Base-by-base conservation (phyloP, 192 early-diverging fungal genomes). In the Dissophora globulifera region DNA sequence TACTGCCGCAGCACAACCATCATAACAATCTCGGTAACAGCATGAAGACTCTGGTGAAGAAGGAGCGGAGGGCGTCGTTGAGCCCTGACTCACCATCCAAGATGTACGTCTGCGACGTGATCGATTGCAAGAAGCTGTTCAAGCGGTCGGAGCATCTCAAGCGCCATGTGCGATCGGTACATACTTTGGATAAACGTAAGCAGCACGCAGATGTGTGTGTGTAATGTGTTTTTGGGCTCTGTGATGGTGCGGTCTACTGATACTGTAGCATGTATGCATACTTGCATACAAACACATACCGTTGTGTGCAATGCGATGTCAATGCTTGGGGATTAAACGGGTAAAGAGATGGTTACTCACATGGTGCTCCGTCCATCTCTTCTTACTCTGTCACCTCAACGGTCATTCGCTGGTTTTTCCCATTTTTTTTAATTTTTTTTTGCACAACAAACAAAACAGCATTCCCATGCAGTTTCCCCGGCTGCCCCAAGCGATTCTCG, bases 81-180 rank as follows among this genome's bases (percentile, higher is more conserved):
- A 67, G 58, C 38, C 72, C 64, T 26, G 72, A 76, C 20, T 54
- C 63, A 3, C 16, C 57, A 0, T 22, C 48, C 6, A 65, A 43
- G 11, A 25, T 76, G 0, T 76, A 55, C 15, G 47, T 45, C 13
- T 88, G 85, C 58, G 78, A 56, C 22, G 56, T 70, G 43, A 69
- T 69, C 10, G 84, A 79, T 12, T 88, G 86, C 45, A 81, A 80
- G 13, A 83, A 84, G 33, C 69, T 84, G 7, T 88, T 88, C 42
- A 88, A 88, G 53, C 41, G 86, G 17, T 86, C 84, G n/a, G 86
- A 88, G 38, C 86, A 88, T 46, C 40, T 88, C 4, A 88, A 88
- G 43, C 62, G 86, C 33, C 86, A 88, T 38, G 79, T 86, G 40
- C 78, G 84, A 51, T 86, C 84, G 2, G 84, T 88, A 13, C 86